These are phyloP conservation scores for Colletotrichum simmondsii DNA, from an alignment of 2,329 filamentous ascomycete genomes.

Conservation along the genomic window DNA sequence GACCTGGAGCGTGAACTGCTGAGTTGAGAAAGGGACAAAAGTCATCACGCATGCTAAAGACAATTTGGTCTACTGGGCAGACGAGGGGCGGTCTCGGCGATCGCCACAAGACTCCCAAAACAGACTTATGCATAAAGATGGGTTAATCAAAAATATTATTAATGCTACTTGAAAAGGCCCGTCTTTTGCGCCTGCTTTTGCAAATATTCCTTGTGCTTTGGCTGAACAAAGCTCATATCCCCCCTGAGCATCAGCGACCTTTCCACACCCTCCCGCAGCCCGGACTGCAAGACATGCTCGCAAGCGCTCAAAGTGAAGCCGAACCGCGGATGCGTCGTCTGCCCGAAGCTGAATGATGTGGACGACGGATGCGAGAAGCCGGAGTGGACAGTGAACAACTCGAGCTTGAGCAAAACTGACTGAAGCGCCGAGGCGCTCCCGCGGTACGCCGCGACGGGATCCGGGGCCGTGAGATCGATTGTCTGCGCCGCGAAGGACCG, in stretches of 20 bases:
- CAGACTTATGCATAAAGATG: too few relatives aligned
- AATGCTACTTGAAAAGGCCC: neutral
- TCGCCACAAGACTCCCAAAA: too few relatives aligned
- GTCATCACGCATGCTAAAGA: too few relatives aligned
- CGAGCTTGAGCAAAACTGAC: slow-evolving; percentile 5
- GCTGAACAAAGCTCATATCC: neutral
- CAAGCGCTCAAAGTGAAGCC: slow-evolving; percentile 4
- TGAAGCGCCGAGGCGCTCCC: slow-evolving; percentile 16
- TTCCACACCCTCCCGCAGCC: neutral
- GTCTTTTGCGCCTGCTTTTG: slow-evolving; percentile 19
- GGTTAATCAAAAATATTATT: neutral
- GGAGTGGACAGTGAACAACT: slow-evolving; percentile 23
- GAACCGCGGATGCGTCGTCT: neutral
- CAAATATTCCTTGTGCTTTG: slow-evolving; percentile 17
- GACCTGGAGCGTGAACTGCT: too few relatives aligned
- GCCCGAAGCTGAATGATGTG: neutral
- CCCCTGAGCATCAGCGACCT: neutral
- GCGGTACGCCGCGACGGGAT: slow-evolving; percentile 6
- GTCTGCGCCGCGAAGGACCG: slow-evolving; percentile 4
- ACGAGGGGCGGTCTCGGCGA: too few relatives aligned
- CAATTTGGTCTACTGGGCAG: too few relatives aligned
- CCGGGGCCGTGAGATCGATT: slow-evolving; percentile 2
- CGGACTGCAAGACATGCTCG: slow-evolving; percentile 1
- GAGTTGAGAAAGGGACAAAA: too few relatives aligned
- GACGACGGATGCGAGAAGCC: neutral